Base-by-base conservation (phyloP, 139 green algal genomes). In the Deuterostichococcus epilithicus region DNA sequence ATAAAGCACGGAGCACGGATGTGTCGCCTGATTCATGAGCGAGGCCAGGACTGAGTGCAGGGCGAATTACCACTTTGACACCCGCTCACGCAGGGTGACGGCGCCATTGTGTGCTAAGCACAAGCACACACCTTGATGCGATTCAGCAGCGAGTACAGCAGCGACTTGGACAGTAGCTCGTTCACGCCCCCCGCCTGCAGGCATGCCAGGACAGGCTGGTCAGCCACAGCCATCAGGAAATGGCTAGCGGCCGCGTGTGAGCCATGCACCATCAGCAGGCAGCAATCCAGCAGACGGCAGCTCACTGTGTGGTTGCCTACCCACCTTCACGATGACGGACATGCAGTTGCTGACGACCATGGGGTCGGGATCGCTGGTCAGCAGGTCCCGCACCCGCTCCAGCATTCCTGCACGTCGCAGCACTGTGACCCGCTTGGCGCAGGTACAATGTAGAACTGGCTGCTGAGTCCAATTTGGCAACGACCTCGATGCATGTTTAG, bases 281-380 rank as follows among this genome's bases (percentile, higher is more conserved):
- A n/a, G n/a, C n/a, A 18, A 60, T 13, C 45, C 45, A 60, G 45
- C 45, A 60, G 45, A 18, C 15, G 45, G 15, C 45, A 60, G 45
- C 15, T 13, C 13, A 60, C 15, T 26, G 45, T 26, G 45, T 13
- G 45, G 63, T n/a, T n/a, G n/a, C 42, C 20, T 39, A 45, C 30
- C 1, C 75, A 93, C 83, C 83, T 91, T 79, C 73, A 89, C 70
- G 65, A 94, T 45, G 33, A 96, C 86, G 13, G 84, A 84, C 70
- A 99, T 84, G 80, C 90, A 96, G 85, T 97, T 98, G 34, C 87
- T 90, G 36, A 97, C 79, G 6, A 99, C 93, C 78, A 96, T 91
- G 1, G 90, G 68, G 76, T 98, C 94, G 5, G 65, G 71, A 32
- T 98, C 92, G 3, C 66, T 70, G 30, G 76, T 13, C 65, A 97